A percentile compares a stretch with the other conserved stretches of the same genome.
Conservation (phyloP, 768 basidiomycete genomes). For the Kondoa subrosea region DNA sequence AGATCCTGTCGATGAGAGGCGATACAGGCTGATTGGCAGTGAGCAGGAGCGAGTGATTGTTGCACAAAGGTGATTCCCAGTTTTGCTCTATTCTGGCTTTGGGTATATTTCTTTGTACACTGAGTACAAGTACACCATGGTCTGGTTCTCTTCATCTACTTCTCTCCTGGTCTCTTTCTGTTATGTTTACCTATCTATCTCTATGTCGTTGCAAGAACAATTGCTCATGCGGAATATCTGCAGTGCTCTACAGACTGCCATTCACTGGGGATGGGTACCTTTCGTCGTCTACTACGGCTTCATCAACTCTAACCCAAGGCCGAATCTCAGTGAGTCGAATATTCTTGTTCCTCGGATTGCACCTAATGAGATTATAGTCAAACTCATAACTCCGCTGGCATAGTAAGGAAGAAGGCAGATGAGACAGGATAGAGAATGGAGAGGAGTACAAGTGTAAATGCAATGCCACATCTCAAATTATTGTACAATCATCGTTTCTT, state of each 20-base stretch:
- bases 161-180: too few relatives aligned
- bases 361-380: background rate
- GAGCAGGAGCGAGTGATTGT: background rate
- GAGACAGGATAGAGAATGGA: too few relatives aligned
- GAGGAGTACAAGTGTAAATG: background rate
- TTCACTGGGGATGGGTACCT: constrained; percentile 94
- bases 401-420: background rate
- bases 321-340: constrained; percentile 11
- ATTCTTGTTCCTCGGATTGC: background rate
- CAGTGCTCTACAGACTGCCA: constrained; percentile 46
- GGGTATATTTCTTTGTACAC: too few relatives aligned
- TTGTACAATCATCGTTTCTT: background rate
- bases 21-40: background rate
- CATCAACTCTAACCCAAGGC: constrained; percentile 10
- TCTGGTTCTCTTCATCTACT: too few relatives aligned
- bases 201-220: too few relatives aligned
- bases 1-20: background rate
- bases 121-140: too few relatives aligned
- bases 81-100: too few relatives aligned
- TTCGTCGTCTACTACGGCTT: constrained; percentile 80
- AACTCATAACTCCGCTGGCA: constrained; percentile 17
- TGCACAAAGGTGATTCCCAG: background rate
- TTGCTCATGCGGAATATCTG: background rate
- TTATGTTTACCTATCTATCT: too few relatives aligned
- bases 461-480: background rate